phyloP scores from a whole-genome alignment of 495 filamentous ascomycete species.

The Penicillium canescens region DNA sequence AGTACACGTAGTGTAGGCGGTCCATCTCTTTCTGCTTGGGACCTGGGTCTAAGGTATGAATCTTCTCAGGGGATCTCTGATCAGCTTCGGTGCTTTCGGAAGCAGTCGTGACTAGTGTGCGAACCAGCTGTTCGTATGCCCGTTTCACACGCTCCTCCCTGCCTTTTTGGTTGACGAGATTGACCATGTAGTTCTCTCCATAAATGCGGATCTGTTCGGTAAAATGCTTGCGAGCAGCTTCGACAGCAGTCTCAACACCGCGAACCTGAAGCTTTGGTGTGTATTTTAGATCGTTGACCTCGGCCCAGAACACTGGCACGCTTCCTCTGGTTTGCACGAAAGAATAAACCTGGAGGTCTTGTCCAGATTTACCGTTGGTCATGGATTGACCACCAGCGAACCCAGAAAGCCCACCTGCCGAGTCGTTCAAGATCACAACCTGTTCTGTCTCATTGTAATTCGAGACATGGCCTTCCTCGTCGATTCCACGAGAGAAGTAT shows the following conservation, averaged over 20 bases:
- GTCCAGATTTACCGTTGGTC: conserved; percentile 68
- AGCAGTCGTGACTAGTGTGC: conserved; percentile 68
- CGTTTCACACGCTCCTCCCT: conserved; percentile 83
- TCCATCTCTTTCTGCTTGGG: conserved; percentile 65
- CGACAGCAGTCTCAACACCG: conserved; percentile 75
- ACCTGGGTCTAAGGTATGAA: conserved; percentile 70
- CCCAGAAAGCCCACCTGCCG: conserved; percentile 68
- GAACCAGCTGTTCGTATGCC: conserved; percentile 87
- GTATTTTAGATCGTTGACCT: conserved; percentile 87
- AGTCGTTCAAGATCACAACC: conserved; percentile 81
- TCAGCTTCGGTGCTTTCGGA: conserved; percentile 60
- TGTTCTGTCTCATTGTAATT: conserved; percentile 99
- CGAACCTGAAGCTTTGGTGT: conserved; percentile 86
- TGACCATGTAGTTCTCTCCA: conserved; percentile 95
- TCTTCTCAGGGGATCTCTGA: conserved; percentile 68
- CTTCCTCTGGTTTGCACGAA: conserved; percentile 96
- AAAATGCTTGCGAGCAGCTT: conserved; percentile 83
- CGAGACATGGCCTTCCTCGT: conserved; percentile 88
- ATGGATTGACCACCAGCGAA: conserved; percentile 76
- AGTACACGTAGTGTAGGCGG: conserved; percentile 91
- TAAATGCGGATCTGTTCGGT: conserved; percentile 88
- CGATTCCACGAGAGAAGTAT: conserved; percentile 91
- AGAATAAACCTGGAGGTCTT: conserved; percentile 83
- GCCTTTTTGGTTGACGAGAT: conserved; percentile 93
- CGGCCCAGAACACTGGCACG: conserved; percentile 92